phyloP scores from a whole-genome alignment of 2,329 filamentous ascomycete genomes.

The Aspergillus pseudonomiae region DNA sequence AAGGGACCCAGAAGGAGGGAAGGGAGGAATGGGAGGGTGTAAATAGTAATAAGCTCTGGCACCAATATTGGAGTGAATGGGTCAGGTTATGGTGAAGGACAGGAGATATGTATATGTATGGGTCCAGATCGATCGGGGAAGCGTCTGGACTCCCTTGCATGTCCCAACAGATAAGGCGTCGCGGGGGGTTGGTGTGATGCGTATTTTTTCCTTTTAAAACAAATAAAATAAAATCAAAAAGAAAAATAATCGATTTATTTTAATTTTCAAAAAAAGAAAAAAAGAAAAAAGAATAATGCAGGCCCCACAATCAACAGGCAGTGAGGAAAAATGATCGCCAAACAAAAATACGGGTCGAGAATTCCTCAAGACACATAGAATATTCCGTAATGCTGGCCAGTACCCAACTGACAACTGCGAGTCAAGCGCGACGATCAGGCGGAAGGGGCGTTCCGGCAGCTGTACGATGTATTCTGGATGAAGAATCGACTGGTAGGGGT shows the following conservation, averaged over 20 bases:
- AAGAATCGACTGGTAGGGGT: conserved; percentile 12
- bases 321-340: conserved; percentile 11
- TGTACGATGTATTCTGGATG: conserved; percentile 16
- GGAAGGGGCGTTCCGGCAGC: conserved; percentile 24
- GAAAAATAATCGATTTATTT: background rate
- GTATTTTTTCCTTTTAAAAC: conserved; percentile 9
- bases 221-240: conserved; percentile 4
- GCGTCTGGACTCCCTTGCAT: conserved; percentile 31
- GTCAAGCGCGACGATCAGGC: conserved; percentile 28
- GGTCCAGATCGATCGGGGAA: conserved; percentile 28
- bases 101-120: conserved; percentile 14
- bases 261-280: background rate
- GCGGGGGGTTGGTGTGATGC: conserved; percentile 17
- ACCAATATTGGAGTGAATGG: background rate
- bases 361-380: conserved; percentile 15
- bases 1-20: conserved; percentile 4
- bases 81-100: conserved; percentile 12
- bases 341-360: conserved; percentile 20
- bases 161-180: conserved; percentile 29
- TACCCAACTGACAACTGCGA: conserved; percentile 12
- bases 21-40: conserved; percentile 8
- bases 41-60: conserved; percentile 14
- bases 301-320: conserved; percentile 10
- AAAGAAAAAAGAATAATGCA: conserved; percentile 14
- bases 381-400: conserved; percentile 16